phyloP scores from a whole-genome alignment of 257 asterid species.

The Paulownia fortunei region DNA sequence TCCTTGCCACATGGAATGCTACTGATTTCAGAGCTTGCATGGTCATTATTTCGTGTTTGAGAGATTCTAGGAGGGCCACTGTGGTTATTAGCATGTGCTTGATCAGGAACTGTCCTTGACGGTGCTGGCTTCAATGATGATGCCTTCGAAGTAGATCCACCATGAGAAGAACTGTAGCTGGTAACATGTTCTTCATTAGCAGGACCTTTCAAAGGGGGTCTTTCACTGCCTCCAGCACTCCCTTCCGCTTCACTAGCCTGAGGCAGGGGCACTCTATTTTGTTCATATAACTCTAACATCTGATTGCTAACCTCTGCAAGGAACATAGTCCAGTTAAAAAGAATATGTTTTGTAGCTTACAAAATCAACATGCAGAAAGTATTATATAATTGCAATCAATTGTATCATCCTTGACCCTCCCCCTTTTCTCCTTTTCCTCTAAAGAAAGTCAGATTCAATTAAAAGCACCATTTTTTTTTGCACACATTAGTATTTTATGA shows the following conservation, averaged over 20 bases:
- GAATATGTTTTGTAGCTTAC: constrained; percentile 4
- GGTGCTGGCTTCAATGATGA: constrained; percentile 45
- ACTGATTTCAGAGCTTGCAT: constrained; percentile 30
- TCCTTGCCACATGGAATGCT: constrained; percentile 8
- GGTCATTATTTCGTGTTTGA: constrained; percentile 39
- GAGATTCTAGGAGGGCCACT: constrained; percentile 29
- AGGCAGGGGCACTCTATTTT: constrained; percentile 55
- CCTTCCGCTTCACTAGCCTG: constrained; percentile 76
- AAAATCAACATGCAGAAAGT: constrained; percentile 5
- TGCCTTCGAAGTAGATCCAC: constrained; percentile 42
- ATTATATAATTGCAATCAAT: constrained; percentile 13
- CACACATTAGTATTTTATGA: not conserved
- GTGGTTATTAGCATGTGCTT: constrained; percentile 31
- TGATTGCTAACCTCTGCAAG: constrained; percentile 89
- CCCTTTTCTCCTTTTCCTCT: constrained; percentile 27
- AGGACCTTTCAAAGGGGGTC: constrained; percentile 52
- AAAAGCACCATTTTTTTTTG: constrained; percentile 25
- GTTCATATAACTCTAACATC: constrained; percentile 77
- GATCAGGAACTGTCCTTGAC: constrained; percentile 35
- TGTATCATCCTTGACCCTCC: constrained; percentile 36
- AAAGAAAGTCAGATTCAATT: constrained; percentile 9
- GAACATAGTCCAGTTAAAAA: constrained; percentile 18
- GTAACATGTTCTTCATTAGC: constrained; percentile 53
- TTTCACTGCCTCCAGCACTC: constrained; percentile 56
- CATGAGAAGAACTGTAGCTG: constrained; percentile 39